phyloP scores from a whole-genome alignment of 1,139 yeast species.

The Yamadazyma triangularis region DNA sequence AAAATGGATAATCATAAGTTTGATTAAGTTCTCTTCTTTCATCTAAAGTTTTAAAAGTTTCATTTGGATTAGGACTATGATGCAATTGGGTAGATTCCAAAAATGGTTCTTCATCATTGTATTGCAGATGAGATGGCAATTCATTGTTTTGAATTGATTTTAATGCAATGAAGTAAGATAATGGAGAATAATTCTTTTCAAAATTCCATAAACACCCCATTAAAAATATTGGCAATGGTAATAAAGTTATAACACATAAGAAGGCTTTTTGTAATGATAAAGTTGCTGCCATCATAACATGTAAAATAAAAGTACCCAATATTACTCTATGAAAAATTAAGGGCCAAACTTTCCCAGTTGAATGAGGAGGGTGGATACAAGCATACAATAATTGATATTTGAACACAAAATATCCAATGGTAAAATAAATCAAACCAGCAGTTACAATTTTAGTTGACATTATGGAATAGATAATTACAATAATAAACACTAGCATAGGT shows the following conservation, averaged over 20 bases:
- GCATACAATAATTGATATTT: conserved; percentile 63
- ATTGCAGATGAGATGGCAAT: conserved; percentile 4
- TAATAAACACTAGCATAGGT: conserved; percentile 57
- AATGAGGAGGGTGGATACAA: conserved; percentile 67
- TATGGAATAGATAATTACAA: conserved; percentile 58
- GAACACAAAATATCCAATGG: conserved; percentile 59
- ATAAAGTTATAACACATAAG: conserved; percentile 61
- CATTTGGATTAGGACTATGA: conserved; percentile 4
- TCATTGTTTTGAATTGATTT: conserved; percentile 38
- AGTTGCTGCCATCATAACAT: conserved; percentile 89
- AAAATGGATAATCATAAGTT: conserved; percentile 72
- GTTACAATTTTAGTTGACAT: conserved; percentile 61
- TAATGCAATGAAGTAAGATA: conserved; percentile 81
- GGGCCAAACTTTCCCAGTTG: conserved; percentile 71
- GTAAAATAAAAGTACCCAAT: conserved; percentile 60
- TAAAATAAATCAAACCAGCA: conserved; percentile 60
- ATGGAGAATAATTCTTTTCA: conserved; percentile 74
- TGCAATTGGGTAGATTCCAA: conserved; percentile 4
- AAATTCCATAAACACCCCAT: conserved; percentile 72
- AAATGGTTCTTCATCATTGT: conserved; percentile 15
- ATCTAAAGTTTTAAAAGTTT: conserved; percentile 46
- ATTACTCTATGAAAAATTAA: conserved; percentile 56
- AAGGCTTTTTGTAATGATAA: conserved; percentile 77
- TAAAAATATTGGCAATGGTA: conserved; percentile 73
- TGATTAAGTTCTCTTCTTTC: conserved; percentile 65